Evolutionary conservation across 148 eudicot species (phyloP).

Genomic region (Mesembryanthemum crystallinum): DNA sequence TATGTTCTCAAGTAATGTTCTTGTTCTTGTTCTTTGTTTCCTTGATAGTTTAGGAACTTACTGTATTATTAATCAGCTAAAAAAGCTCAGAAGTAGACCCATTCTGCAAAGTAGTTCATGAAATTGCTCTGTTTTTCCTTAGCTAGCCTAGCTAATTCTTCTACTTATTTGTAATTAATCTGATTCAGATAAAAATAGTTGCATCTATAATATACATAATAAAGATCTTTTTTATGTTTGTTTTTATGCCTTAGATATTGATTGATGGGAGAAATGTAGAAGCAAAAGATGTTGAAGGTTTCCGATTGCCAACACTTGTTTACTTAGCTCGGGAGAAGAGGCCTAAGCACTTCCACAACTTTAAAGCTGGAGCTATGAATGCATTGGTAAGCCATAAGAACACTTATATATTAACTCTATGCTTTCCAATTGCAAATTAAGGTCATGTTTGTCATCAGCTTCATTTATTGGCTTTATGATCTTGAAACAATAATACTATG

Average conservation of each 20-base stretch:
- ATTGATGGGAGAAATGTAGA: constrained; percentile 51
- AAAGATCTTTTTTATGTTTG: background rate
- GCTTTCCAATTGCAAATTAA: no score
- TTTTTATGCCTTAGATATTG: constrained; percentile 44
- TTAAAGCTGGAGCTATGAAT: constrained; percentile 97
- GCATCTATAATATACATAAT: no score
- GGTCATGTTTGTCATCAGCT: no score
- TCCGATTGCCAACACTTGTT: constrained; percentile 55
- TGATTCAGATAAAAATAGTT: no score
- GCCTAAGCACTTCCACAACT: constrained; percentile 67
- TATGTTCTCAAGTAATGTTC: no score
- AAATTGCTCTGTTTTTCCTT: no score
- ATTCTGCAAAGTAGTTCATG: no score
- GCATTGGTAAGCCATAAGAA: constrained; percentile 52
- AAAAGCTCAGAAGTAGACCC: no score
- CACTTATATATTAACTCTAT: background rate
- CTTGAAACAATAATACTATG: background rate
- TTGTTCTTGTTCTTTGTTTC: background rate
- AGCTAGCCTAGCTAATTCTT: background rate
- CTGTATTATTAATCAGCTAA: no score
- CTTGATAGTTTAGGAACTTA: no score
- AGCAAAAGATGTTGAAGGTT: constrained; percentile 51
- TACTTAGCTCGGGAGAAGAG: constrained; percentile 85
- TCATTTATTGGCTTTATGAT: background rate
- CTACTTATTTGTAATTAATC: no score